Evolutionary conservation across 1,284 basidiomycete genomes (phyloP).

Genomic region (Microbotryomycetes sp.): DNA sequence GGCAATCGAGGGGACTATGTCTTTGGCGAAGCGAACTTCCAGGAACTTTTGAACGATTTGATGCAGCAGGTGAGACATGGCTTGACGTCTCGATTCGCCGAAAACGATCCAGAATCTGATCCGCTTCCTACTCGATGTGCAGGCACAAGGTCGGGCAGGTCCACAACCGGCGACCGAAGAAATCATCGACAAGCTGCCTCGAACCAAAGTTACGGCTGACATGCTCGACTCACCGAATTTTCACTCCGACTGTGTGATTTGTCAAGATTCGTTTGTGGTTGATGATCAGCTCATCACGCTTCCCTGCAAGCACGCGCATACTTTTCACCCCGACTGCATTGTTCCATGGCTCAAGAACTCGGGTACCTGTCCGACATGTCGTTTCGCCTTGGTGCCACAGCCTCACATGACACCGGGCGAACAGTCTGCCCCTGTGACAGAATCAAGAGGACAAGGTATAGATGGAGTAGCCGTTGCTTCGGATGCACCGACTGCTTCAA

Average conservation of each 20-base stretch:
- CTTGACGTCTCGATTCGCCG: not conserved
- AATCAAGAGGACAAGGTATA: not conserved
- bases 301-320: slow-evolving; percentile 62
- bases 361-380: slow-evolving; percentile 77
- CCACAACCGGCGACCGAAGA: slow-evolving; percentile 70
- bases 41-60: slow-evolving; percentile 28
- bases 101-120: not conserved
- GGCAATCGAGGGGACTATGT: slow-evolving; percentile 23
- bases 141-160: slow-evolving; percentile 53
- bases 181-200: slow-evolving; percentile 56
- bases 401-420: slow-evolving; percentile 5
- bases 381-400: slow-evolving; percentile 47
- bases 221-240: slow-evolving; percentile 48
- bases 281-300: slow-evolving; percentile 50
- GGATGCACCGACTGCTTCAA: not conserved
- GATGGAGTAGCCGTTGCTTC: not conserved
- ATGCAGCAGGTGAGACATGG: slow-evolving; percentile 24
- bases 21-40: slow-evolving; percentile 24
- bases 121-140: slow-evolving; percentile 51
- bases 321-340: slow-evolving; percentile 74
- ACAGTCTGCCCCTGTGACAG: not conserved
- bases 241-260: slow-evolving; percentile 47
- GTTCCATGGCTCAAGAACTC: slow-evolving; percentile 73
- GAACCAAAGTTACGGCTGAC: slow-evolving; percentile 54
- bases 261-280: slow-evolving; percentile 37